Percentiles rank a stretch among this genome's conserved stretches.
Evolutionary conservation across 2,329 filamentous ascomycete species (phyloP).

Genomic region (Fusarium sp.): DNA sequence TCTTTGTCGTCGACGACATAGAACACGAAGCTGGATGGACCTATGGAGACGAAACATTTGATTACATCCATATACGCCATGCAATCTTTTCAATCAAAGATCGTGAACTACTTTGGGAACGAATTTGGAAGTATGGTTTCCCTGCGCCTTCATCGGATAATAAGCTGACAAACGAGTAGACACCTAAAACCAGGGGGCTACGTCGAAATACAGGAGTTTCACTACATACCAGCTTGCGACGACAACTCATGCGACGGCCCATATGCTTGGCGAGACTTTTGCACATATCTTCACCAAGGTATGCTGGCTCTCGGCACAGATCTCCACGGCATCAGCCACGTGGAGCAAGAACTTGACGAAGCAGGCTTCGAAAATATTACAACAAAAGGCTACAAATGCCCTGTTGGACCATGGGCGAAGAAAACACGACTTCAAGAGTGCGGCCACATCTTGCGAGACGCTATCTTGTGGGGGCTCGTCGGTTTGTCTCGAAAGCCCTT

Average conservation of each 20-base stretch:
- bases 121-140: constrained; percentile 56
- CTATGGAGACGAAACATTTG: constrained; percentile 59
- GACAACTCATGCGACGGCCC: constrained; percentile 58
- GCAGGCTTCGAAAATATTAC: constrained; percentile 59
- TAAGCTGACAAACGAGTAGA: constrained; percentile 45
- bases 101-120: constrained; percentile 55
- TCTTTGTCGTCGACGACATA: constrained; percentile 65
- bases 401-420: constrained; percentile 63
- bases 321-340: constrained; percentile 54
- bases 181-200: constrained; percentile 66
- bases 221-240: constrained; percentile 57
- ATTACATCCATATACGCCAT: constrained; percentile 64
- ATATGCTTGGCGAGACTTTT: constrained; percentile 62
- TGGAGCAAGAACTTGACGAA: constrained; percentile 52
- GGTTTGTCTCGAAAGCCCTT: constrained; percentile 56
- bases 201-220: constrained; percentile 63
- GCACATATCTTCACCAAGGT: constrained; percentile 56
- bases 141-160: not conserved
- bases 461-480: constrained; percentile 56
- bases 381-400: constrained; percentile 60
- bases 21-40: constrained; percentile 64
- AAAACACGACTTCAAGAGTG: constrained; percentile 58
- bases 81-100: constrained; percentile 60
- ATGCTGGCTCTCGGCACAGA: constrained; percentile 58
- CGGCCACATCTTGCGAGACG: constrained; percentile 60